Base-by-base conservation (phyloP, 2,329 filamentous ascomycete genomes). In the Orbilia oligospora region DNA sequence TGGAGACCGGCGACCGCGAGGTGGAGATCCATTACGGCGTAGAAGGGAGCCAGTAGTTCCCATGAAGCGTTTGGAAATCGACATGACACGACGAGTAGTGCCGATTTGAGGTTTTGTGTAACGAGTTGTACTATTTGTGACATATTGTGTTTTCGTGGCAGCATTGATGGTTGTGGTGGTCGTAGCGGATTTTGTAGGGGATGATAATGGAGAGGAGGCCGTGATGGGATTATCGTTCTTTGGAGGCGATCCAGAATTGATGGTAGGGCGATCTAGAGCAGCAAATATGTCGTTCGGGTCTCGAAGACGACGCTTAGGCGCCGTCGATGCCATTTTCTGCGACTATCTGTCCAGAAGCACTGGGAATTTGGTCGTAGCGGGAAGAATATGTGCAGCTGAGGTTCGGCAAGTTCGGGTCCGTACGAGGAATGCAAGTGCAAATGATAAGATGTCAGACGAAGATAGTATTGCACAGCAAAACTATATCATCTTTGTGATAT, bases 211-310 rank as follows among this genome's bases (percentile, higher is more conserved):
- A 48, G 67, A 53, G 48, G 72, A 49, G 38, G 51, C 20, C 27
- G 27, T 18, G 48, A 70, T 30, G 2, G 64, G 51, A 16, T 46
- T 36, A 33, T 64, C 49, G 18, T 66, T 53, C 41, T 63, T 63
- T 38, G 67, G 48, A 10, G 70, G 70, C n/a, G 71, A 68, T 3
- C 36, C 14, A 20, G 66, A 48, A 24, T n/a, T 38, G 58, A 38
- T 5, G 36, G 41, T 3, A 12, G 75, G 75, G 0, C 48, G 30
- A 46, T 78, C 75, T 24, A 78, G 51, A 6, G 61, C 41, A 38
- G 68, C 64, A 27, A 78, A 78, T 22, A 78, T 78, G 20, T 78
- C 75, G 48, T 78, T 72, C 46, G 75, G 75, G 30, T 78, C 75
- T 49, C 75, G 68, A 48, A 78, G 46, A 33, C 66, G 66, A 38